These are phyloP conservation scores for Coniochaeta ligniaria DNA, from an alignment of 2,329 filamentous ascomycete genomes.

Conservation along the genomic window DNA sequence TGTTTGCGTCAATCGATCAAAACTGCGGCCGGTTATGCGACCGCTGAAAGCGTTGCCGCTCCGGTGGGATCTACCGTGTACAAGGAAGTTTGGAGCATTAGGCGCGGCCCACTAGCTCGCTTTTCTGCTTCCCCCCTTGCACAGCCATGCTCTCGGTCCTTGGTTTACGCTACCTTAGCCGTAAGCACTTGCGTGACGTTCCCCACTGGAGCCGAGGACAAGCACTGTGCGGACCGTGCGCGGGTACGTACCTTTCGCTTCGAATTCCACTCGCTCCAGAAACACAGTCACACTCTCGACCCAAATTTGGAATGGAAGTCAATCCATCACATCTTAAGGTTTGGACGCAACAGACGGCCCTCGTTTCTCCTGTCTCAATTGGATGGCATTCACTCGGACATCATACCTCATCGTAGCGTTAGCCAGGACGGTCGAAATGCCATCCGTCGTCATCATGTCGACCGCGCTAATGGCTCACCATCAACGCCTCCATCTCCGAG, in stretches of 20 bases:
- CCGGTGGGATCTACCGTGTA: neutral
- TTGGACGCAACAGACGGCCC: neutral
- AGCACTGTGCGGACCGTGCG: neutral
- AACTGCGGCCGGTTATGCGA: constrained; percentile 9
- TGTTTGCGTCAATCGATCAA: neutral
- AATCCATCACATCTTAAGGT: neutral
- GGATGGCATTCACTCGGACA: neutral
- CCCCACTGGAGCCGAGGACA: neutral
- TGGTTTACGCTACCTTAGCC: neutral
- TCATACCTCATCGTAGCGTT: neutral
- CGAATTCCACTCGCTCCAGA: neutral
- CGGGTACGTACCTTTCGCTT: neutral
- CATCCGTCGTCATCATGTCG: neutral
- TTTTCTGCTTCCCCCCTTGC: neutral
- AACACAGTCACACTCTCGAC: neutral
- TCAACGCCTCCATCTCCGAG: no score
- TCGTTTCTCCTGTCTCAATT: neutral
- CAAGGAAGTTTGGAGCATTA: neutral
- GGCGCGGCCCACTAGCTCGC: constrained; percentile 2
- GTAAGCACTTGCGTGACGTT: neutral
- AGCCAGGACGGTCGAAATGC: neutral
- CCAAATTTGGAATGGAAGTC: no score
- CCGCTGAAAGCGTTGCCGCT: constrained; percentile 7
- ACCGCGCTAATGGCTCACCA: neutral
- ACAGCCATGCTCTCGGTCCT: neutral